Evolutionary conservation across 148 eudicot genomes (phyloP), one percentile per base, ranked within the genome.

Genomic region (Spergularia marina): DNA sequence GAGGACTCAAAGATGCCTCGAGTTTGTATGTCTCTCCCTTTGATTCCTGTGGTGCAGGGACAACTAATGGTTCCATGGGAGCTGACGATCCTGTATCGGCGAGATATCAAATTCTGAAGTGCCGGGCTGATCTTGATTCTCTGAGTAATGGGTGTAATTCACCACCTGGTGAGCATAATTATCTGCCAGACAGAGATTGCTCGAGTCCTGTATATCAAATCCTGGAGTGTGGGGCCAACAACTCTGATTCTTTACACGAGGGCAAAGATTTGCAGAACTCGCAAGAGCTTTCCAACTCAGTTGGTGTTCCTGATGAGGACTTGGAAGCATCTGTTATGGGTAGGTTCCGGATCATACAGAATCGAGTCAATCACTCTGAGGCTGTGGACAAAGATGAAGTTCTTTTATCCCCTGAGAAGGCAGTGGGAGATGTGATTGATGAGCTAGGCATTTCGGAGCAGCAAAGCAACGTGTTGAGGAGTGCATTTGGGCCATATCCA

Each of bases 281-380:
- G 15, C 70, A 80, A 74, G 12, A 70, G 74, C 14, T 68, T 51
- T 57, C 83, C 10, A 81, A 85, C 58, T 66, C 81, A 7, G 57
- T 60, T 73, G 83, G 81, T 66, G 76, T 65, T 73, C 68, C 41
- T 53, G 82, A 84, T 53, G 82, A 84, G 76, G 90, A 80, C 30
- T 58, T 64, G 15, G 90, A 87, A 72, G 77, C 90, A 76, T 86
- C 94, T 14, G 89, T 88, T n/a, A 79, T 91, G 87, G 78, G 87
- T 59, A 86, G 97, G 76, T 86, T 89, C 39, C 76, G 83, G 47
- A 79, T 90, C 84, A 70, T 90, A 58, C 86, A 86, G 72, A 34
- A 44, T 44, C 49, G 49, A 44, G 49, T 88, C 30, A 83, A 84
- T 60, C 70, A 63, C 44, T 67, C 70, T 20, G 78, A 77, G 58